A percentile compares a stretch with the other conserved stretches of the same genome.
Conservation (phyloP, 2,329 filamentous ascomycete species). For the Zalaria sp. region DNA sequence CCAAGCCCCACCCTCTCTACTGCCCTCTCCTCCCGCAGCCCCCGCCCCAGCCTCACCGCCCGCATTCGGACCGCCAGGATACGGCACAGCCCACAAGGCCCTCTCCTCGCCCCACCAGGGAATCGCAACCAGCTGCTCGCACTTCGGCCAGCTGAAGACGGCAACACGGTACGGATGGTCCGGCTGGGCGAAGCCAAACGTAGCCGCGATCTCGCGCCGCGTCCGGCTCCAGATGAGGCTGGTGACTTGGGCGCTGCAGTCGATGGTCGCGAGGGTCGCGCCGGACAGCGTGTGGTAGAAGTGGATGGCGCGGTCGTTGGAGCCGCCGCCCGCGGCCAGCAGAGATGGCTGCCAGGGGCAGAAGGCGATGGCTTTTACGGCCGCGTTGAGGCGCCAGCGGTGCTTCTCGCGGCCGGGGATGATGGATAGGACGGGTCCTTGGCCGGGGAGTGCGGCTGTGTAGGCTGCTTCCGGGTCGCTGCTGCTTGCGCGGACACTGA, state of each 20-base stretch:
- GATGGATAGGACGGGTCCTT: constrained; percentile 15
- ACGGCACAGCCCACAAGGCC: constrained; percentile 77
- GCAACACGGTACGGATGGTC: constrained; percentile 82
- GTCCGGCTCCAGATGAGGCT: constrained; percentile 81
- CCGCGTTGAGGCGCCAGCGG: constrained; percentile 66
- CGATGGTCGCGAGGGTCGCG: constrained; percentile 73
- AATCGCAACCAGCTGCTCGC: constrained; percentile 69
- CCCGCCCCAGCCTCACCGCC: constrained; percentile 9
- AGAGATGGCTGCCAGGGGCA: constrained; percentile 85
- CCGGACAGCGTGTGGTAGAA: constrained; percentile 86
- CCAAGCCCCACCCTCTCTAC: constrained; percentile 30
- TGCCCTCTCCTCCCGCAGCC: constrained; percentile 22
- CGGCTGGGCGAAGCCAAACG: constrained; percentile 85
- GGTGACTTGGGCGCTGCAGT: constrained; percentile 86
- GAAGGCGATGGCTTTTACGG: constrained; percentile 93
- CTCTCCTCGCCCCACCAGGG: constrained; percentile 69
- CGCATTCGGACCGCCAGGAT: constrained; percentile 48
- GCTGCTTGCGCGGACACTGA: constrained; percentile 9
- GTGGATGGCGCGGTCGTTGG: constrained; percentile 88
- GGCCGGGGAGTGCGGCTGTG: constrained; percentile 7
- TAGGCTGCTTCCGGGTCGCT: neutral
- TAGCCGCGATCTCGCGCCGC: constrained; percentile 76
- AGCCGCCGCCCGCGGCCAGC: constrained; percentile 81
- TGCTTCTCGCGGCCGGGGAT: constrained; percentile 41
- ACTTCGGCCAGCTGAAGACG: constrained; percentile 89